These are phyloP conservation scores for Trichoderma sp. DNA, from an alignment of 2,329 filamentous ascomycete species.

Conservation along the genomic window DNA sequence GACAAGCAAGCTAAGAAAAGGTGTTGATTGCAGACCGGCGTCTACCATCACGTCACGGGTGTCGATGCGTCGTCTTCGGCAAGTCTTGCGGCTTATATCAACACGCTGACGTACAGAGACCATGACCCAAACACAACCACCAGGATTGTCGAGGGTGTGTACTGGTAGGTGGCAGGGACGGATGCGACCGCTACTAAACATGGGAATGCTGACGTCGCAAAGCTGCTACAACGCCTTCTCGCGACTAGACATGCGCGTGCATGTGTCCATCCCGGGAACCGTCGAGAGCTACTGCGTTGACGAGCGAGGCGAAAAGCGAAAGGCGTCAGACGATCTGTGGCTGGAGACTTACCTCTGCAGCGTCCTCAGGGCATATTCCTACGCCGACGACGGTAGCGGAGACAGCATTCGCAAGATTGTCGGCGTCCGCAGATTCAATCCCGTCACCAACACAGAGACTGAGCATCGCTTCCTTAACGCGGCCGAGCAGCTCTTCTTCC, in stretches of 20 bases:
- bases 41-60: conserved; percentile 97
- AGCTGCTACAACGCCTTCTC: conserved; percentile 99
- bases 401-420: conserved; percentile 96
- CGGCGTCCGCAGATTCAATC: conserved; percentile 95
- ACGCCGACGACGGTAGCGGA: conserved; percentile 92
- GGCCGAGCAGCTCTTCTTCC: conserved; percentile 92
- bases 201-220: conserved; percentile 24
- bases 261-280: conserved; percentile 93
- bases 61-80: conserved; percentile 97
- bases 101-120: conserved; percentile 90
- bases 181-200: not conserved
- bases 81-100: conserved; percentile 96
- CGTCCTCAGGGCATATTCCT: conserved; percentile 90
- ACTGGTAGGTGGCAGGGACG: conserved; percentile 67
- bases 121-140: conserved; percentile 69
- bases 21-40: conserved; percentile 65
- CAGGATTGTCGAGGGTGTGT: conserved; percentile 92
- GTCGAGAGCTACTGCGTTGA: conserved; percentile 98
- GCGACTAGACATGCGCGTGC: conserved; percentile 95
- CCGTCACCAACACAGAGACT: conserved; percentile 95
- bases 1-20: conserved; percentile 18
- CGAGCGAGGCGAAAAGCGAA: conserved; percentile 91
- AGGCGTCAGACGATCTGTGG: conserved; percentile 93
- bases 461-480: conserved; percentile 95
- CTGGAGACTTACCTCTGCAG: conserved; percentile 96